A percentile compares a stretch with the other conserved stretches of the same genome.
Evolutionary conservation across 192 early-diverging fungal genomes (phyloP).

Genomic region (Coemansia brasiliensis): DNA sequence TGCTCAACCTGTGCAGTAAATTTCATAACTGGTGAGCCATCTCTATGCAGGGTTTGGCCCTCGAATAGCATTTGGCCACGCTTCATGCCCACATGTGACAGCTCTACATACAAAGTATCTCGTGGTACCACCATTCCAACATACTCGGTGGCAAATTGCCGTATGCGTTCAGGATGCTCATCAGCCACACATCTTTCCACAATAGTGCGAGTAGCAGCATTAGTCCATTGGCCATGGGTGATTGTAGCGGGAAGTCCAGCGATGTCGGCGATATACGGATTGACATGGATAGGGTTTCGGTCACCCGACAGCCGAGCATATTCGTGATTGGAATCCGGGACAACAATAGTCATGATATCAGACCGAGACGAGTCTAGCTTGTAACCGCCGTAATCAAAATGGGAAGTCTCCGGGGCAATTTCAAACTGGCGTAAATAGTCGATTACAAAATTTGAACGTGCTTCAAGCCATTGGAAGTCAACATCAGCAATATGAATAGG

Average conservation of each 20-base stretch:
- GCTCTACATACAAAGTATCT: slow-evolving; percentile 76
- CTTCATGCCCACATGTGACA: slow-evolving; percentile 89
- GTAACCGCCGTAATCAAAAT: slow-evolving; percentile 74
- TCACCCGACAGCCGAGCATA: slow-evolving; percentile 83
- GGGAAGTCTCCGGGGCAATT: slow-evolving; percentile 63
- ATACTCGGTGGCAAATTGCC: slow-evolving; percentile 76
- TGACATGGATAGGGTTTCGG: slow-evolving; percentile 89
- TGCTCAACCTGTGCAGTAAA: slow-evolving; percentile 90
- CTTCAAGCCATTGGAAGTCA: slow-evolving; percentile 63
- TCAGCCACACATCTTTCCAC: slow-evolving; percentile 86
- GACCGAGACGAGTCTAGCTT: background rate
- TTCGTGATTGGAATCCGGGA: slow-evolving; percentile 73
- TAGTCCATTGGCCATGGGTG: slow-evolving; percentile 97
- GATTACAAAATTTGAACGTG: slow-evolving; percentile 74
- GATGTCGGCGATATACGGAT: slow-evolving; percentile 86
- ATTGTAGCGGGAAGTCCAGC: slow-evolving; percentile 84
- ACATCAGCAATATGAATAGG: slow-evolving; percentile 76
- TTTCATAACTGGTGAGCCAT: slow-evolving; percentile 59
- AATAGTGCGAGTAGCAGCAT: slow-evolving; percentile 83
- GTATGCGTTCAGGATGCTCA: slow-evolving; percentile 80
- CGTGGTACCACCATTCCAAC: slow-evolving; percentile 86
- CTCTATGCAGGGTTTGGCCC: slow-evolving; percentile 75
- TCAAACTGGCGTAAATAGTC: slow-evolving; percentile 78
- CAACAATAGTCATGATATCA: slow-evolving; percentile 3
- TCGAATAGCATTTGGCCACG: slow-evolving; percentile 91